Conservation (phyloP, 805 yeast genomes). For the Metschnikowia cubensis region DNA sequence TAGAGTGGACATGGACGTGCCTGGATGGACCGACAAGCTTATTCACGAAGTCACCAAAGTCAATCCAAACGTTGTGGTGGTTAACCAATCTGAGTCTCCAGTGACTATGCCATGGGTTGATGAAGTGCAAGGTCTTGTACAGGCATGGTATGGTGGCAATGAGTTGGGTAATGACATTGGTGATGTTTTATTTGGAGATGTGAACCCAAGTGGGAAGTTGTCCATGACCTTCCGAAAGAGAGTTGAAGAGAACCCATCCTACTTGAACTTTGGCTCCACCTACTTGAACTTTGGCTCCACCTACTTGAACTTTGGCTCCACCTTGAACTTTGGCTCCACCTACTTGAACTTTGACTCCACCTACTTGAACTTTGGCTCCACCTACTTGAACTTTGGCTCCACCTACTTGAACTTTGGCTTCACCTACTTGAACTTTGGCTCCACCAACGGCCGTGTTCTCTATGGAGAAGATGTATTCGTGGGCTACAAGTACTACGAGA, state of each 20-base stretch:
- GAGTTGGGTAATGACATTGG: constrained; percentile 32
- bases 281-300: too few relatives aligned
- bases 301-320: too few relatives aligned
- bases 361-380: too few relatives aligned
- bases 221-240: constrained; percentile 24
- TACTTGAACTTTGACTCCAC: too few relatives aligned
- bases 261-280: too few relatives aligned
- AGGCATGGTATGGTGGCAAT: constrained; percentile 37
- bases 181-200: constrained; percentile 31
- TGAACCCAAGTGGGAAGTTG: constrained; percentile 30
- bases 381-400: too few relatives aligned
- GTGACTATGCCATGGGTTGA: constrained; percentile 30
- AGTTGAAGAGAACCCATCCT: constrained; percentile 27
- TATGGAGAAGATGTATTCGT: constrained; percentile 33
- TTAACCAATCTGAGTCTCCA: constrained; percentile 35
- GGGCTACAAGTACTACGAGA: constrained; percentile 32
- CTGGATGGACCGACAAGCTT: constrained; percentile 25
- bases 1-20: constrained; percentile 27
- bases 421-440: constrained; percentile 27
- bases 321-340: too few relatives aligned
- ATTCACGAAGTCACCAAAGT: constrained; percentile 24
- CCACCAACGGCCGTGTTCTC: constrained; percentile 29
- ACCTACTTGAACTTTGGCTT: too few relatives aligned
- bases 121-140: constrained; percentile 23
- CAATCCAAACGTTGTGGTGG: constrained; percentile 28